phyloP scores from a whole-genome alignment of 2,329 filamentous ascomycete genomes.

The Neonectria hederae region DNA sequence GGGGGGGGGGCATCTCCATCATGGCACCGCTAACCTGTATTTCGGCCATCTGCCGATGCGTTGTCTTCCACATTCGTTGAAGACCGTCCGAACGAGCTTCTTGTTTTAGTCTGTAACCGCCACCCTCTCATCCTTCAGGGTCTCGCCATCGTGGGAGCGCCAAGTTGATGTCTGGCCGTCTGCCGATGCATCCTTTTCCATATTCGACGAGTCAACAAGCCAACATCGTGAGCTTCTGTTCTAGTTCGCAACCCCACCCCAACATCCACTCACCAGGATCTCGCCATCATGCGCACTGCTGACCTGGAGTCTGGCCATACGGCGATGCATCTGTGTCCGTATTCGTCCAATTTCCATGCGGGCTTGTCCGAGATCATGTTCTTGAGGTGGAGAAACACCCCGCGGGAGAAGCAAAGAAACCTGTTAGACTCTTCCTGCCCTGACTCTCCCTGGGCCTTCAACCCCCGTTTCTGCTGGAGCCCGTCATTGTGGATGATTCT shows the following conservation, averaged over 20 bases:
- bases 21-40: background rate
- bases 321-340: background rate
- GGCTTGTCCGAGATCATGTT: background rate
- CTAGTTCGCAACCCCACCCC: background rate
- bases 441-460: too few relatives aligned
- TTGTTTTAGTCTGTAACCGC: background rate
- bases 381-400: background rate
- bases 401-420: background rate
- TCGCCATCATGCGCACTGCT: background rate
- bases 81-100: background rate
- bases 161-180: background rate
- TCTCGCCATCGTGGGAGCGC: background rate
- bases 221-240: background rate
- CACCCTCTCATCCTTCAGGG: background rate
- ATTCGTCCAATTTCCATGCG: background rate
- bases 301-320: background rate
- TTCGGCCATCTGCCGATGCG: background rate
- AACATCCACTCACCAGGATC: background rate
- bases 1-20: background rate
- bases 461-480: too few relatives aligned
- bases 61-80: background rate
- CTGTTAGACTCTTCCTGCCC: too few relatives aligned
- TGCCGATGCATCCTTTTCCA: background rate
- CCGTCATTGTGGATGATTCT: background rate
- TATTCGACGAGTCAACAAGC: background rate